Conservation (phyloP, 139 green algal genomes). For the Coelastrella sp. region DNA sequence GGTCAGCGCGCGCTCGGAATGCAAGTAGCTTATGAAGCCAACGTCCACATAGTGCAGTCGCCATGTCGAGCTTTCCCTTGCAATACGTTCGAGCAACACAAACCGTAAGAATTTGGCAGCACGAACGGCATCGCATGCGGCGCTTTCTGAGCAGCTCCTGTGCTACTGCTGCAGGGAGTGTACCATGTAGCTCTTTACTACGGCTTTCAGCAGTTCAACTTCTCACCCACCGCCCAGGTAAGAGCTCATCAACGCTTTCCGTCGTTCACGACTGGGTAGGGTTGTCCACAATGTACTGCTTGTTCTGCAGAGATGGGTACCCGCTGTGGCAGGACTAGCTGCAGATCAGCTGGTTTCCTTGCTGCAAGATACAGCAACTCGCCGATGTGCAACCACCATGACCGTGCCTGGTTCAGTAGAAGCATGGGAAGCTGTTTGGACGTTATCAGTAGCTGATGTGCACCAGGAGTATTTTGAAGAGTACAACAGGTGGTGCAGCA, state of each 20-base stretch:
- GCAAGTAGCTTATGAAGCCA: no score
- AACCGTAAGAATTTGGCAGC: background rate
- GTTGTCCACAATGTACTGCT: background rate
- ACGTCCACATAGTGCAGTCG: background rate
- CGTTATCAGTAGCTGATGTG: background rate
- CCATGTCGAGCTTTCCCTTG: background rate
- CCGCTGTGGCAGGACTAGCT: constrained; percentile 22
- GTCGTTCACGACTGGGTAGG: background rate
- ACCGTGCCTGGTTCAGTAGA: background rate
- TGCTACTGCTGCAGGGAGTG: constrained; percentile 2
- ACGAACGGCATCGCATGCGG: background rate
- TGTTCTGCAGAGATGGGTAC: constrained; percentile 18
- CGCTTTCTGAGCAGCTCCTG: background rate
- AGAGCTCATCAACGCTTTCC: no score
- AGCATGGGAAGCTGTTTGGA: background rate
- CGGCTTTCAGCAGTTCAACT: constrained; percentile 40
- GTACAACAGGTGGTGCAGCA: background rate
- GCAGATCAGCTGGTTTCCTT: constrained; percentile 17
- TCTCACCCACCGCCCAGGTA: background rate
- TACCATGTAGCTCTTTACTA: background rate
- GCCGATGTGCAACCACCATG: background rate
- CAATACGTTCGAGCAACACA: background rate
- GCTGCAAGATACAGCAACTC: constrained; percentile 16
- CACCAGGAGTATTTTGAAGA: constrained; percentile 39
- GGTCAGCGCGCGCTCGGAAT: no score